Evolutionary conservation across 805 yeast species (phyloP).

Genomic region (Candida rishiriensis): DNA sequence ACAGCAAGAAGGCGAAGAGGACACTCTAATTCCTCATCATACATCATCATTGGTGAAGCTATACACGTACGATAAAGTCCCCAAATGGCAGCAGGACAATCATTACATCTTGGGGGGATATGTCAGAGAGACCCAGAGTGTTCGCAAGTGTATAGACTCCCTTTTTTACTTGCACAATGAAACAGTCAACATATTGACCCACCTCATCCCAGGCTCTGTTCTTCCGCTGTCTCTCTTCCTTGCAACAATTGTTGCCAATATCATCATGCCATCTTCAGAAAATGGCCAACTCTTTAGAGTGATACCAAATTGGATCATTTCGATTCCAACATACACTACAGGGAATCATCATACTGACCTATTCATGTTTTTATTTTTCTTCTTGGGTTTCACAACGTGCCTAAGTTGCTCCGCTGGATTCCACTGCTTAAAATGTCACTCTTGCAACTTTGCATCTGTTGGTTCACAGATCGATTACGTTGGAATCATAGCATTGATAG

Average conservation of each 20-base stretch:
- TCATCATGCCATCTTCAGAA: background rate
- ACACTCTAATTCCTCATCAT: background rate
- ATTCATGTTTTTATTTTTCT: conserved; percentile 39
- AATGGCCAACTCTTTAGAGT: conserved; percentile 14
- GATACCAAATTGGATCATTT: conserved; percentile 21
- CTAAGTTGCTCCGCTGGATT: conserved; percentile 45
- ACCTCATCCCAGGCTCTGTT: conserved; percentile 41
- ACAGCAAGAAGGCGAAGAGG: background rate
- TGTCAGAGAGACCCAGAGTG: conserved; percentile 42
- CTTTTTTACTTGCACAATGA: conserved; percentile 48
- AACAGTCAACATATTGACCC: conserved; percentile 48
- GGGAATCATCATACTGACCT: conserved; percentile 32
- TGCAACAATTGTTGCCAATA: conserved; percentile 20
- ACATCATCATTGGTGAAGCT: conserved; percentile 5
- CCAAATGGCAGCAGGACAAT: conserved; percentile 55
- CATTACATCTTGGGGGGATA: conserved; percentile 48
- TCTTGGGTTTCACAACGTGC: conserved; percentile 41
- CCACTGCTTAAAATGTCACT: conserved; percentile 49
- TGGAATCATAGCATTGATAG: conserved; percentile 49
- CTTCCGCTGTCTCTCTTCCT: conserved; percentile 21
- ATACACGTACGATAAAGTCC: conserved; percentile 39
- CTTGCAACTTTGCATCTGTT: conserved; percentile 35
- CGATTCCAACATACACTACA: conserved; percentile 23
- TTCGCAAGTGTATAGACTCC: conserved; percentile 35
- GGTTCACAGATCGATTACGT: conserved; percentile 53